These are phyloP conservation scores for Russula sp. DNA, from an alignment of 768 basidiomycete genomes.

Conservation along the genomic window DNA sequence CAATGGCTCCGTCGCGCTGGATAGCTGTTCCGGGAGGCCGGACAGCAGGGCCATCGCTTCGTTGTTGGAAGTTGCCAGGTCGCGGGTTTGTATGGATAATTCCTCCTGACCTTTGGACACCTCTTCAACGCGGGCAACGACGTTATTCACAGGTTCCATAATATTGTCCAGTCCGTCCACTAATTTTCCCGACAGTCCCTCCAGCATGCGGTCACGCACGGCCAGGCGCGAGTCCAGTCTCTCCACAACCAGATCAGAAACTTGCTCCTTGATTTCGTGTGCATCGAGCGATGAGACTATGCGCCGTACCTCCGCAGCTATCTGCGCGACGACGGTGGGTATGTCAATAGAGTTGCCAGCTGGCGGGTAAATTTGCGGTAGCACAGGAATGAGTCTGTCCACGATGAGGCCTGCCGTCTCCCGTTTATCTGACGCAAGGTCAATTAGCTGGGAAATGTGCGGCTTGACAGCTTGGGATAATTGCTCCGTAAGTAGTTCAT, in stretches of 20 bases:
- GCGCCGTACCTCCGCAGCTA: conserved; percentile 66
- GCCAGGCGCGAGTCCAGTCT: conserved; percentile 77
- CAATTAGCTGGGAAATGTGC: conserved; percentile 84
- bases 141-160: conserved; percentile 44
- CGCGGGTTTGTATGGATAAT: conserved; percentile 40
- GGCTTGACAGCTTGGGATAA: conserved; percentile 86
- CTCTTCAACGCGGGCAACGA: conserved; percentile 42
- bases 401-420: conserved; percentile 84
- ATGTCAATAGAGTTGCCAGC: conserved; percentile 45
- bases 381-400: conserved; percentile 62
- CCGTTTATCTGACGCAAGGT: conserved; percentile 83
- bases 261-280: conserved; percentile 85
- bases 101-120: conserved; percentile 46
- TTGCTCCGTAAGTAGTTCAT: conserved; percentile 69
- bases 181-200: conserved; percentile 54
- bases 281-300: conserved; percentile 76
- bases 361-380: conserved; percentile 45
- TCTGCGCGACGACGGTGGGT: conserved; percentile 53
- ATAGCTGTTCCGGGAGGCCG: conserved; percentile 48
- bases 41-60: conserved; percentile 45
- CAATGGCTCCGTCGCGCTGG: conserved; percentile 46
- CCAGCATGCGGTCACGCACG: conserved; percentile 68
- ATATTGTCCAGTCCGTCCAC: conserved; percentile 49
- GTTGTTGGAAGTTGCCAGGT: conserved; percentile 42
- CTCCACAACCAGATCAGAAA: conserved; percentile 84